Conservation (phyloP, 371 early-diverging fungal genomes). For the Phascolomyces articulosus region DNA sequence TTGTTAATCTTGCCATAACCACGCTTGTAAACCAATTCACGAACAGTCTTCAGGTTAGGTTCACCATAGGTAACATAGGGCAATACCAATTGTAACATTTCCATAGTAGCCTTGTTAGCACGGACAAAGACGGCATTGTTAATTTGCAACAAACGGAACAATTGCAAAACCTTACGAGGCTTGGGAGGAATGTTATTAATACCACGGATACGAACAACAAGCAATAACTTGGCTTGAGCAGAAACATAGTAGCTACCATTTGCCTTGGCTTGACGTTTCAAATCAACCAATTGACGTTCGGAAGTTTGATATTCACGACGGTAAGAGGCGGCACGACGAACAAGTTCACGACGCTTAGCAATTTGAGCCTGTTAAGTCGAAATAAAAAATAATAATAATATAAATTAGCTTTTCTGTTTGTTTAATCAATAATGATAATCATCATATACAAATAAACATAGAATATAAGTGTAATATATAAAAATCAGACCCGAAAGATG, state of each 20-base stretch:
- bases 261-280: constrained; percentile 91
- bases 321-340: constrained; percentile 97
- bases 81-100: constrained; percentile 97
- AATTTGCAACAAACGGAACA: constrained; percentile 98
- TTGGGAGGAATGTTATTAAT: constrained; percentile 99
- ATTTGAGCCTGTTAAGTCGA: constrained; percentile 83
- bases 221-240: constrained; percentile 96
- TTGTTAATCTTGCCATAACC: constrained; percentile 98
- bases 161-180: constrained; percentile 98
- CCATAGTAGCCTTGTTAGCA: constrained; percentile 97
- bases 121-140: constrained; percentile 99
- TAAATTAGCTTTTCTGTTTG: not conserved
- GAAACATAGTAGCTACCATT: constrained; percentile 94
- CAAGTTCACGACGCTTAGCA: constrained; percentile 90
- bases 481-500: constrained; percentile 90
- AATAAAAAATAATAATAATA: constrained; percentile 45
- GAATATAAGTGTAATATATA: not conserved
- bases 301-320: constrained; percentile 91
- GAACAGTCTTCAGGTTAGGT: constrained; percentile 98
- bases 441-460: not conserved
- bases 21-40: constrained; percentile 99
- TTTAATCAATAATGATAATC: not conserved
- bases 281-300: constrained; percentile 87
- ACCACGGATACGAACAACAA: constrained; percentile 96
- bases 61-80: constrained; percentile 98